Base-by-base conservation (phyloP, 805 yeast species). In the Tetrapisispora arboricola region DNA sequence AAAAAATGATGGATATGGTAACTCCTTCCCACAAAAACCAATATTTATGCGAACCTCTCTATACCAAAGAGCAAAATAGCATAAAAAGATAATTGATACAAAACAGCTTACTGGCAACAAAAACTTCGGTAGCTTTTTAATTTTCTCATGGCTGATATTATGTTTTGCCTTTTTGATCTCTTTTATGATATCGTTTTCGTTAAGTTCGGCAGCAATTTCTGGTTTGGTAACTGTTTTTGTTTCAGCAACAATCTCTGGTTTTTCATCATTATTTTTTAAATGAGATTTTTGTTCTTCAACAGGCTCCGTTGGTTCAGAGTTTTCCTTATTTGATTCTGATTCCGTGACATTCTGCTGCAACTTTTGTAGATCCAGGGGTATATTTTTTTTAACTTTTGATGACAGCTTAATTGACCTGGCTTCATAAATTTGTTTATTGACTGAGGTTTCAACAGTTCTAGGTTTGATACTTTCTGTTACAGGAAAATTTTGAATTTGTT, bases 1-100 rank as follows among this genome's bases (percentile, higher is more conserved):
- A 9, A n/a, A 20, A 20, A 24, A 26, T 15, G 29, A n/a, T 22
- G 30, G 28, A 17, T 36, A 24, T 33, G 40, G 11, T 15, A 75
- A 64, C 48, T 78, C 81, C 22, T 67, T 61, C 1, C 83, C 84
- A 66, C 95, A 85, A 58, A 75, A 85, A 0, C 95, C 95, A 32
- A 77, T 68, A 27, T 73, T 62, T 13, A 71, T 52, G 32, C 73
- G 68, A 54, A 81, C 80, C 44, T 79, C 78, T 33, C 81, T 64
- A 60, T 77, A 79, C 80, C 83, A 75, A 42, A 71, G 61, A 0
- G 64, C 67, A 48, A 67, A 65, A 10, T 9, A 21, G 17, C 20
- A 20, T 9, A 28, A 8, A 12, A 30, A n/a, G 2, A 39, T 17
- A 17, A 39, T 27, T 11, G 31, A 19, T 3, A 17, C 13, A 21